A percentile compares a stretch with the other conserved stretches of the same genome.
Conservation (phyloP, 2,329 filamentous ascomycete genomes). For the Beauveria bassiana region DNA sequence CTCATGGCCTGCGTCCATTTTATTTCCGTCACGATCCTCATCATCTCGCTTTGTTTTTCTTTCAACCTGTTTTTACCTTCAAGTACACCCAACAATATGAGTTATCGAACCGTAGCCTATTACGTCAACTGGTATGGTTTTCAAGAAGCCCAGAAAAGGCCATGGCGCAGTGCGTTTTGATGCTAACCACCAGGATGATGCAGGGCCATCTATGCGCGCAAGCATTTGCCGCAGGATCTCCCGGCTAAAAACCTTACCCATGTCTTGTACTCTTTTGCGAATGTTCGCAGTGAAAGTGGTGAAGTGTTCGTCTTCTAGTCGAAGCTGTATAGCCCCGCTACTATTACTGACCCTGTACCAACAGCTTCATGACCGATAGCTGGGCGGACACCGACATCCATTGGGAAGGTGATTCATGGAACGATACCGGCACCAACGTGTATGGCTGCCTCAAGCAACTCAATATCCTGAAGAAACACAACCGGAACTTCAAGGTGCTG, state of each 20-base stretch:
- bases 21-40: neutral
- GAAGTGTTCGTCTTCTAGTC: conserved; percentile 51
- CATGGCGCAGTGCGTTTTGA: neutral
- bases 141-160: neutral
- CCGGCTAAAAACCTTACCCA: conserved; percentile 78
- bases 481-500: conserved; percentile 78
- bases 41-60: neutral
- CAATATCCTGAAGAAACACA: conserved; percentile 70
- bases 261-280: conserved; percentile 84
- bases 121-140: conserved; percentile 58
- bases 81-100: conserved; percentile 17
- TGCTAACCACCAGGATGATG: conserved; percentile 15
- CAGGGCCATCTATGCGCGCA: conserved; percentile 77
- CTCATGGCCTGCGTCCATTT: neutral
- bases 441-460: conserved; percentile 89
- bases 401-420: conserved; percentile 61
- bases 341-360: neutral
- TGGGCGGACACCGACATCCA: conserved; percentile 69
- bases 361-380: conserved; percentile 46
- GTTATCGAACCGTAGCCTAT: conserved; percentile 63
- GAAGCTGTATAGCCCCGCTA: neutral
- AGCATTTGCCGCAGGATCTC: conserved; percentile 79
- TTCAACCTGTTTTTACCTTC: neutral
- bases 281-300: conserved; percentile 69
- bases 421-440: conserved; percentile 67